A percentile compares a stretch with the other conserved stretches of the same genome.
phyloP scores from a whole-genome alignment of 2,329 filamentous ascomycete genomes.

The Penicillium sp. region DNA sequence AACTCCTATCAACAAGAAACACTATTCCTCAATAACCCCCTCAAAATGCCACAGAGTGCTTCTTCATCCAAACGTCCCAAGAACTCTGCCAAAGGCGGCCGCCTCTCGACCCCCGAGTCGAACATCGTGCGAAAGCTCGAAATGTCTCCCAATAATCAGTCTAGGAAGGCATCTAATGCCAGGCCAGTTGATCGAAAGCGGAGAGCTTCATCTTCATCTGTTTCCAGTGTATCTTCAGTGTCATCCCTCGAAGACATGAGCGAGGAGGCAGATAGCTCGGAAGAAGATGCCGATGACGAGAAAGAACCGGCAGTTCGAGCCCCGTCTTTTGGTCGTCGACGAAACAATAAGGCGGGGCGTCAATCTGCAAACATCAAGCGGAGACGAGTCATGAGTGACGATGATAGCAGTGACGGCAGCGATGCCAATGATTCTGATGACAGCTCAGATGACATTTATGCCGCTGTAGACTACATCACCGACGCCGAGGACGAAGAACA shows the following conservation, averaged over 20 bases:
- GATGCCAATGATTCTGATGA: constrained; percentile 37
- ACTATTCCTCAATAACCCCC: neutral
- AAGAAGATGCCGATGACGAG: constrained; percentile 44
- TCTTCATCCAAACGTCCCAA: constrained; percentile 30
- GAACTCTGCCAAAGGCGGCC: constrained; percentile 25
- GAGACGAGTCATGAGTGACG: constrained; percentile 36
- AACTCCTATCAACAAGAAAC: neutral
- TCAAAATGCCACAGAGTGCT: constrained; percentile 25
- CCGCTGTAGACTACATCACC: constrained; percentile 72
- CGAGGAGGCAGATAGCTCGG: constrained; percentile 38
- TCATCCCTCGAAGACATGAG: constrained; percentile 37
- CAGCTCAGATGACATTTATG: constrained; percentile 66
- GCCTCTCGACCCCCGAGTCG: constrained; percentile 25
- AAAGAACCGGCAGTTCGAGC: constrained; percentile 41
- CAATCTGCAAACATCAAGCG: constrained; percentile 32
- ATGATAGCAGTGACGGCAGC: constrained; percentile 33
- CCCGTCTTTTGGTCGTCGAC: constrained; percentile 43
- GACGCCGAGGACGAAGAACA: constrained; percentile 78
- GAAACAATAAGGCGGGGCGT: constrained; percentile 41
- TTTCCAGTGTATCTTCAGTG: constrained; percentile 39
- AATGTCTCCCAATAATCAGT: constrained; percentile 22
- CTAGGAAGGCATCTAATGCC: constrained; percentile 27
- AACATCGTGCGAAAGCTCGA: constrained; percentile 23
- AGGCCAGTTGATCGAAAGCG: constrained; percentile 33
- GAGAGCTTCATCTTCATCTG: constrained; percentile 35